phyloP scores from a whole-genome alignment of 345 rosid species.

The Eucalyptus caleyi region DNA sequence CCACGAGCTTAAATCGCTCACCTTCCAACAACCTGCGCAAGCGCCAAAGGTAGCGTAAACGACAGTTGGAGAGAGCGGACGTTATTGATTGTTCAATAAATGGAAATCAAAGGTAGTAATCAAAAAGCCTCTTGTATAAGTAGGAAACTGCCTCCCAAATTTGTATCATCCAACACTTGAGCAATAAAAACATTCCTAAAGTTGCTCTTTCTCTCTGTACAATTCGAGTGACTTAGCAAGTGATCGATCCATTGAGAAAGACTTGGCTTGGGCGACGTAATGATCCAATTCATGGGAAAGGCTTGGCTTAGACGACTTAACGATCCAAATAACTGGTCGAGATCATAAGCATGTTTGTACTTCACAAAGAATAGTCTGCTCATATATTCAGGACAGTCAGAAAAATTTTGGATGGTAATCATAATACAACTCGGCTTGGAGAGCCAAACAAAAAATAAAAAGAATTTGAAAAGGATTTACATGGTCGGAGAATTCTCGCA shows the following conservation, averaged over 20 bases:
- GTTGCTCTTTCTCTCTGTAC: not conserved
- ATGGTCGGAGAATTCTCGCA: not conserved
- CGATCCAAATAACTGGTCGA: not conserved
- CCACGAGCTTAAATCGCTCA: slow-evolving; percentile 28
- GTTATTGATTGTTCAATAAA: too few species aligned
- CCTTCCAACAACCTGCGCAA: not conserved
- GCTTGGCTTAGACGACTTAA: not conserved
- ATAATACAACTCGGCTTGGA: not conserved
- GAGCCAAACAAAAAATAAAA: not conserved
- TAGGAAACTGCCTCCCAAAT: not conserved
- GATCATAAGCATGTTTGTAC: not conserved
- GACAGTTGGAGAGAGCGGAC: not conserved
- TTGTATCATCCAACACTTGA: not conserved
- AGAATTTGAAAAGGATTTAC: not conserved
- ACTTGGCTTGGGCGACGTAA: not conserved
- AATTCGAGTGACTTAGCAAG: not conserved
- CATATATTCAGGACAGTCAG: not conserved
- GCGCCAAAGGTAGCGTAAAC: not conserved
- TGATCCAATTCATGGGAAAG: not conserved
- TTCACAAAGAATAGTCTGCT: not conserved
- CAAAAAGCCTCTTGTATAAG: not conserved
- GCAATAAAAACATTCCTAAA: not conserved
- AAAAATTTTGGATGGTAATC: not conserved
- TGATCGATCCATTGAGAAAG: not conserved
- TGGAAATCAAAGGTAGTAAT: not conserved